phyloP scores from a whole-genome alignment of 2,329 filamentous ascomycete species.

The Aspergillus fijiensis region DNA sequence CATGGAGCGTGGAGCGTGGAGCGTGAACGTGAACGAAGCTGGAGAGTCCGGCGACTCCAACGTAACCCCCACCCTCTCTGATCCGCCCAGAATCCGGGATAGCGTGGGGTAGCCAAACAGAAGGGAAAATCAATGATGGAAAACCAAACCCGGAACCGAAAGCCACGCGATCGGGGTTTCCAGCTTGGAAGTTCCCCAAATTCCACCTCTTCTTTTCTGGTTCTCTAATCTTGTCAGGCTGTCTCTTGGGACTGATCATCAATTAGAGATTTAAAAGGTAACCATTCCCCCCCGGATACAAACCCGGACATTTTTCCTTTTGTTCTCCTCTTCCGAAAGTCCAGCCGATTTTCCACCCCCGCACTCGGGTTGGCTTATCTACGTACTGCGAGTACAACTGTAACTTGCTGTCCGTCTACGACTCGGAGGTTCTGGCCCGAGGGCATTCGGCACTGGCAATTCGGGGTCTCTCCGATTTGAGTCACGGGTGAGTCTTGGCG shows the following conservation, averaged over 20 bases:
- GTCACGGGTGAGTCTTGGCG: neutral
- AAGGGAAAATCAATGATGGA: neutral
- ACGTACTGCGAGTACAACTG: neutral
- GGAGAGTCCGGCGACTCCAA: no score
- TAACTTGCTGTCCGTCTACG: neutral
- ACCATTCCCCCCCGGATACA: neutral
- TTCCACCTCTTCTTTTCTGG: neutral
- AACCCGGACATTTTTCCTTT: neutral
- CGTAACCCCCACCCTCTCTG: slow-evolving; percentile 1
- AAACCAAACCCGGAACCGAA: slow-evolving; percentile 14
- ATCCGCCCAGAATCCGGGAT: slow-evolving; percentile 2
- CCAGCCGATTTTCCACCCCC: neutral
- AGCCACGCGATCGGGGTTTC: slow-evolving; percentile 9
- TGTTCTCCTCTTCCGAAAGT: neutral
- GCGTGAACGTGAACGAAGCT: no score
- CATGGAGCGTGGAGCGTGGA: no score
- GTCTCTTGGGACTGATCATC: neutral
- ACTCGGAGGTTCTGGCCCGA: neutral
- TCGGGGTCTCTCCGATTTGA: neutral
- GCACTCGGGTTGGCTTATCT: neutral
- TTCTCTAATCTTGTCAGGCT: neutral
- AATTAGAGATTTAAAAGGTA: neutral
- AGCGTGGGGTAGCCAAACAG: slow-evolving; percentile 13
- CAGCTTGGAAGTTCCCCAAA: neutral
- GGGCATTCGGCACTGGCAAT: neutral